Base-by-base conservation (phyloP, 495 filamentous ascomycete species). In the Tuber magnatum region DNA sequence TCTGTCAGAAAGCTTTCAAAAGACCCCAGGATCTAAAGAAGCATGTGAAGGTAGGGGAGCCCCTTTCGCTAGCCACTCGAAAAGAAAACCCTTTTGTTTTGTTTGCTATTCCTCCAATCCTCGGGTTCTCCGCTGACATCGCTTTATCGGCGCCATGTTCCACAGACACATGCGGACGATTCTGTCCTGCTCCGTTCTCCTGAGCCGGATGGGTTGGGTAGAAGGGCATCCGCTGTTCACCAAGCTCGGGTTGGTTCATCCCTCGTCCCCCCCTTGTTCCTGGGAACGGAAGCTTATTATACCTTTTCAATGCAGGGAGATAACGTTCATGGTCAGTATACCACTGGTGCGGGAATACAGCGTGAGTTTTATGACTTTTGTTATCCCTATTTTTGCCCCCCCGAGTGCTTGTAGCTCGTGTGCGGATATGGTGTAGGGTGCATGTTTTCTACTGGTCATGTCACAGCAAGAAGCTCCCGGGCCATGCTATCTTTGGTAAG, bases 1-100 rank as follows among this genome's bases (percentile, higher is more conserved):
- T 97, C 84, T 99, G 96, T 83, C 92, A 93, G 80, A 99, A 99
- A 87, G 93, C 94, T 12, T 99, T 99, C 88, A 99, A 99, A 88
- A 92, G 96, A 24, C 96, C 96, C 40, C 95, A 99, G 85, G 96
- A 99, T 86, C 83, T 99, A 76, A 98, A 98, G 89, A 99, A 99
- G 86, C 96, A 99, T 84, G 94, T 98, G 83, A 98, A 98, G 86
- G 85, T 87, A 83, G 70, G 85, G 74, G 77, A 65, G 77, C 77
- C 79, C 79, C 77, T 79, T 79, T 79, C 77, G 77, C 77, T 79
- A 71, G 76, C 56, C 14, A 79, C 77, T 79, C 79, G 69, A 44
- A 77, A 68, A 43, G 22, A 78, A 35, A 35, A 35, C 28, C 40
- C 74, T 46, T 46, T 68, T 79, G 78, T 75, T 79, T 79, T 79